Evolutionary conservation across 306 rosid genomes (phyloP), one percentile per base, ranked within the genome.

Genomic region (Pueraria montana): DNA sequence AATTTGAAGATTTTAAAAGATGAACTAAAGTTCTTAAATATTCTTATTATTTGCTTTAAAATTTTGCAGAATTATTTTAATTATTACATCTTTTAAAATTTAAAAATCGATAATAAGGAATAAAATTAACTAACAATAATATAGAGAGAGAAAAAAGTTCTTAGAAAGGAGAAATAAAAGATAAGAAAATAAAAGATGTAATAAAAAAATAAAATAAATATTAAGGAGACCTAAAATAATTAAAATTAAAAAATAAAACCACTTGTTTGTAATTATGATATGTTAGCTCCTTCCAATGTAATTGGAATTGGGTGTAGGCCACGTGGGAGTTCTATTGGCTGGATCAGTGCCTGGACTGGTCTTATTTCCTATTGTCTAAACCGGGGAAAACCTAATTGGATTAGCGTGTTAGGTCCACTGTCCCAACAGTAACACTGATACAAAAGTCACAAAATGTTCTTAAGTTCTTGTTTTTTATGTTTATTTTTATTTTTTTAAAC

Each of bases 341-440:
- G 58, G 76, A 24, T 7, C 52, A 11, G 50, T 40, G 40, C 46
- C 20, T 42, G n/a, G n/a, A n/a, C n/a, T n/a, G 27, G 32, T 30
- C 32, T n/a, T 10, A 50, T 50, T 24, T 27, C 45, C 8, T 23
- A 9, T 50, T 4, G 72, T 42, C 40, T 16, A 71, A 12, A n/a
- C 45, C 11, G 1, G 64, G 55, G 38, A 62, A 72, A 46, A 23
- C 67, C 20, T 12, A 23, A 40, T 34, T n/a, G 16, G 49, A 18
- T 42, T 36, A 76, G 34, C n/a, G 49, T 21, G 64, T 52, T 84
- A 78, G 87, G 84, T 79, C 56, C 32, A 20, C 76, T 21, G 77
- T 64, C 72, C 66, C 72, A 73, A 72, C 36, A 78, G 63, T 72
- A 55, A 84, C 76, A 84, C 17, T 38, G 43, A 27, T 23, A 62